Base-by-base conservation (phyloP, 257 asterid species). In the Plantago major region DNA sequence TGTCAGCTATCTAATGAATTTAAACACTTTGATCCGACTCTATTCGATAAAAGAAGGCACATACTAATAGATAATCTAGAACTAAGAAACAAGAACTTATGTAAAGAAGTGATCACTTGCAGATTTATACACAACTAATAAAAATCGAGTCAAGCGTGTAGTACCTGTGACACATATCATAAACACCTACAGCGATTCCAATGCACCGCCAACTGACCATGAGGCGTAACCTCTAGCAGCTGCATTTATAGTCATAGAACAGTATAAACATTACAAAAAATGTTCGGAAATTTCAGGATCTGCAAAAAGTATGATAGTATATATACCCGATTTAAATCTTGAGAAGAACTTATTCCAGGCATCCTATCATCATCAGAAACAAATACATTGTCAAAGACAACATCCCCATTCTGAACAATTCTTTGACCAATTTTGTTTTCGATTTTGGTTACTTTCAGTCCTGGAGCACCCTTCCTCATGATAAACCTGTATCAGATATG, bases 101-200 rank as follows among this genome's bases (percentile, higher is more conserved):
- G n/a, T n/a, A n/a, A n/a, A n/a, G n/a, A n/a, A n/a, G n/a, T n/a
- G n/a, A 4, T 46, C 15, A 46, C 15, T 46, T 46, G 11, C 13
- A 46, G 1, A 10, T 46, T 5, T 16, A 47, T 12, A 8, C 6
- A 6, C 13, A 12, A 47, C 13, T 11, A 46, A 15, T 8, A 47
- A n/a, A 14, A 11, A 8, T 8, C 1, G n/a, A n/a, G n/a, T n/a
- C n/a, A n/a, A n/a, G n/a, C n/a, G n/a, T n/a, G n/a, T n/a, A 46
- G 16, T 84, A 91, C 98, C 98, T 82, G 78, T 85, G 98, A 63
- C 96, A 91, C 82, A 91, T 79, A 65, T 91, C 96, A 72, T 88
- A 91, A 18, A 88, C 96, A 59, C 96, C 98, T 95, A 91, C 88
- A 13, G 95, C 69, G 65, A 91, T 76, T 79, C 98, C 98, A 75